Base-by-base conservation (phyloP, 768 basidiomycete genomes). In the Podaxis carcinomalis region DNA sequence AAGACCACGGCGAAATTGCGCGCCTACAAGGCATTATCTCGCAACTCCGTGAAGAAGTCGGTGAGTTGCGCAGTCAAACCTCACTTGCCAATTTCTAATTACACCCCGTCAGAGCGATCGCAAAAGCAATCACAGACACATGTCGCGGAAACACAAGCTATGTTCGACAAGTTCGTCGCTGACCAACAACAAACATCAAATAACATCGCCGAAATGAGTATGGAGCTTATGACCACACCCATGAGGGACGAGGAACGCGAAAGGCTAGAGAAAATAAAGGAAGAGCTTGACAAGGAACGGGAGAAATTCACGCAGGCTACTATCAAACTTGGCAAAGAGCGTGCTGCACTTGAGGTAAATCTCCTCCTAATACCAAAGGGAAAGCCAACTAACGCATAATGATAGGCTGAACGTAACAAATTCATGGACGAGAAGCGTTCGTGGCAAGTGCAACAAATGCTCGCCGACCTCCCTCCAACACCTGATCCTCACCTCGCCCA, bases 391-490 rank as follows among this genome's bases (percentile, higher is more conserved):
- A 32, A 54, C 58, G 40, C 27, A 13, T 51, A 51, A 47, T n/a
- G 56, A 16, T 65, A 92, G 90, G 81, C 80, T 9, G 87, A 90
- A 67, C 80, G 83, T 21, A 68, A 84, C 27, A 79, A 78, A 57
- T 78, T 91, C 44, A 47, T 82, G 51, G 88, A 91, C 63, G 90
- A 92, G 69, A 88, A 83, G 67, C 81, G 87, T n/a, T 74, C 80
- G n/a, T 90, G 87, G 89, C 80, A 87, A 59, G 81, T 85, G 0
- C 79, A 87, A 51, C 75, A 75, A 68, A 86, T 89, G 79, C 76
- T 85, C 2, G 78, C 81, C 0, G 83, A 88, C 50, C 73, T 82
- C 2, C 81, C 83, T 19, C 80, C 81, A 9, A 80, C 80, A 21
- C 77, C 77, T 10, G 64, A 68, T 19, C 70, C 73, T 42, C 60